Conservation (phyloP, 495 filamentous ascomycete genomes). For the Neurospora sp. region DNA sequence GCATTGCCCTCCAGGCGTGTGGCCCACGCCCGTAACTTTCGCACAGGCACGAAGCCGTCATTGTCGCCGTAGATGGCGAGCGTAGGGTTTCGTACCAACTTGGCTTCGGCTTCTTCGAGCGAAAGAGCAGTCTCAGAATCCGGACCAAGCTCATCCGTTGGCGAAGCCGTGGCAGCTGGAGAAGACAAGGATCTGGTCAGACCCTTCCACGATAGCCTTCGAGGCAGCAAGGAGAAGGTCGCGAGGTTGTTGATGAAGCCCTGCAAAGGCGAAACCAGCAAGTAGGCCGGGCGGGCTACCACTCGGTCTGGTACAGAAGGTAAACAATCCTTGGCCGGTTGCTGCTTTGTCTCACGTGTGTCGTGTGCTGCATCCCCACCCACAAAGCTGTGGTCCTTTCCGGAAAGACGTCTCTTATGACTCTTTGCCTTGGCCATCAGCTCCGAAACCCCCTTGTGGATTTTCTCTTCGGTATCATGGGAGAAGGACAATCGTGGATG, state of each 20-base stretch:
- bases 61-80: conserved; percentile 70
- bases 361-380: not conserved
- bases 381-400: not conserved
- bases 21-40: conserved; percentile 62
- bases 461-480: conserved; percentile 25
- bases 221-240: conserved; percentile 39
- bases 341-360: conserved; percentile 7
- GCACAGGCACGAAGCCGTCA: conserved; percentile 64
- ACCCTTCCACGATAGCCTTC: conserved; percentile 4
- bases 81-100: conserved; percentile 47
- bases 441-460: conserved; percentile 31
- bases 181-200: not conserved
- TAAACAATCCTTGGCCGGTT: conserved; percentile 11
- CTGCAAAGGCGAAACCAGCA: conserved; percentile 73
- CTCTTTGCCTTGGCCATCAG: conserved; percentile 26
- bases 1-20: conserved; percentile 37
- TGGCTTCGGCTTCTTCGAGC: conserved; percentile 30
- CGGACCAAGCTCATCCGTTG: conserved; percentile 1
- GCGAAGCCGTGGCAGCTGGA: not conserved
- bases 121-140: not conserved
- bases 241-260: conserved; percentile 49
- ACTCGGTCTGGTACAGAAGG: conserved; percentile 14
- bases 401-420: conserved; percentile 8
- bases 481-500: conserved; percentile 18
- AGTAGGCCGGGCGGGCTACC: conserved; percentile 45